Base-by-base conservation (phyloP, 495 filamentous ascomycete genomes). In the Penicillium daleae region DNA sequence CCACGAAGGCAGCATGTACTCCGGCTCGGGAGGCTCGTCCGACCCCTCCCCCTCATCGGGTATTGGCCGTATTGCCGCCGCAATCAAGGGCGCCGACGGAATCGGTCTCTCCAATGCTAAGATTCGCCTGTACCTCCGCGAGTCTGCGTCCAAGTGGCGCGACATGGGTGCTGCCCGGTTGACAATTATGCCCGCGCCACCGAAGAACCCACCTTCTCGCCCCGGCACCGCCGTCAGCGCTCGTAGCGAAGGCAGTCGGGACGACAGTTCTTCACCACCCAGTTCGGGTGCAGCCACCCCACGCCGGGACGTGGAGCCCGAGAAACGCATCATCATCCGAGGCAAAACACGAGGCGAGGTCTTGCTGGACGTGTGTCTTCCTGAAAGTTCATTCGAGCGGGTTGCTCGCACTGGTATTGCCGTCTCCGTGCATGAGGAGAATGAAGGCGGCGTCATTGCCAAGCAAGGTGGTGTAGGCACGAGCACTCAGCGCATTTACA, bases 101-200 rank as follows among this genome's bases (percentile, higher is more conserved):
- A 80, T 87, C 32, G 89, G 88, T 29, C 83, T 90, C 13, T 86
- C 86, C 15, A 91, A 92, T 63, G 85, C 93, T 51, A 93, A 95
- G 64, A 90, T 88, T 66, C 86, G 92, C 26, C 84, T 97, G 35
- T 96, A 97, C 74, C 73, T 87, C 19, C 88, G 92, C 42, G 89
- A 93, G 56, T 85, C 86, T 3, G 80, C 86, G 22, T 87, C 87
- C 37, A 91, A 90, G 69, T 99, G 95, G 95, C 86, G 90, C 31
- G 93, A 97, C 66, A 88, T 94, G 80, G 93, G 94, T 57, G 86
- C 90, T 50, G 93, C 93, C 53, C 81, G 87, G 31, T 74, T 99
- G 33, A 90, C 89, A 32, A 92, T 98, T 68, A 87, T 90, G 74
- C 89, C 89, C 9, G 87, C 89, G 1, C 79, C 85, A 19, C 57